Evolutionary conservation across 345 rosid species (phyloP).

Genomic region (Hibiscus tridactylites): DNA sequence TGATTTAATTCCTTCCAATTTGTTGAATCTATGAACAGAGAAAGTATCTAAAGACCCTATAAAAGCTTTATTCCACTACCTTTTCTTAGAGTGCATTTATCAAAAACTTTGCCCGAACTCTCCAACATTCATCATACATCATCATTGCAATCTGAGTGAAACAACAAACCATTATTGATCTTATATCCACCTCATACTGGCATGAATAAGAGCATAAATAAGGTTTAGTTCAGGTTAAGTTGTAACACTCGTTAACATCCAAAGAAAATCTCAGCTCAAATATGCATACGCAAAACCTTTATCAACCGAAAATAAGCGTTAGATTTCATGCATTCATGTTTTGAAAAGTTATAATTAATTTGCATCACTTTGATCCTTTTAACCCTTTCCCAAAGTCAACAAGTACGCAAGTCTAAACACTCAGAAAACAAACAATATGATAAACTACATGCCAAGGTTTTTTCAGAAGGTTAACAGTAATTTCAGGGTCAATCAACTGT

Average conservation of each 20-base stretch:
- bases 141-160: constrained; percentile 95
- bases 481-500: not conserved
- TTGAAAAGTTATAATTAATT: not conserved
- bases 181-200: constrained; percentile 9
- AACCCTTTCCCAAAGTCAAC: not conserved
- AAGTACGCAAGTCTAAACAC: not conserved
- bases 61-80: constrained; percentile 46
- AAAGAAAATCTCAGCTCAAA: not conserved
- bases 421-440: not conserved
- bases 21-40: constrained; percentile 8
- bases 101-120: constrained; percentile 41
- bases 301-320: not conserved
- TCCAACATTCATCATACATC: constrained; percentile 82
- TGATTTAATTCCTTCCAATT: not conserved
- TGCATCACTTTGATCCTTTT: not conserved
- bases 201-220: constrained; percentile 17
- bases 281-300: not conserved
- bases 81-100: constrained; percentile 48
- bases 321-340: not conserved
- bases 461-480: not conserved
- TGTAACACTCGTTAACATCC: not conserved
- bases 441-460: not conserved
- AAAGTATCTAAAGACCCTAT: constrained; percentile 22
- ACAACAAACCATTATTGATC: constrained; percentile 42
- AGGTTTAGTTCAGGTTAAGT: constrained; percentile 10